A percentile compares a stretch with the other conserved stretches of the same genome.
Evolutionary conservation across 108 stramenopile genomes (phyloP).

Genomic region (Parietichytrium sp.): DNA sequence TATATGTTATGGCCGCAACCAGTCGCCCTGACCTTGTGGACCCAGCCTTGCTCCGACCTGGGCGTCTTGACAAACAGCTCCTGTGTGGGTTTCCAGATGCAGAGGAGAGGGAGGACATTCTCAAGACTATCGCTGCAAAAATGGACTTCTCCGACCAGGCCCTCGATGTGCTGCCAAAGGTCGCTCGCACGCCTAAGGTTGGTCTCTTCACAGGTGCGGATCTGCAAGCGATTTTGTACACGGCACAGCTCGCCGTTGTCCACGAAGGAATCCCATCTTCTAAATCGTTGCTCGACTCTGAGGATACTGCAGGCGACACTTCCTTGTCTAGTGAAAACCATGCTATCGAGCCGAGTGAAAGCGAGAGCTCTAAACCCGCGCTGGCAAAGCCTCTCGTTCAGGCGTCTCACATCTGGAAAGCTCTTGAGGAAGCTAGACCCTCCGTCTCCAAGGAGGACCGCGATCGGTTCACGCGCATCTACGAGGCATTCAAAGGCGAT

Average conservation of each 20-base stretch:
- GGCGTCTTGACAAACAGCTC: conserved; percentile 86
- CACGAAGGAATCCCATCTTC: too few relatives aligned
- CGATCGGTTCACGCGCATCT: conserved; percentile 14
- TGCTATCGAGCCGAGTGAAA: neutral
- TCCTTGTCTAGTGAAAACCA: too few relatives aligned
- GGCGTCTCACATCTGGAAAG: neutral
- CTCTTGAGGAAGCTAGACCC: conserved; percentile 10
- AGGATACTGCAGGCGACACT: neutral
- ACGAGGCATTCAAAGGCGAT: conserved; percentile 30
- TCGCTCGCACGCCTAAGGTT: neutral
- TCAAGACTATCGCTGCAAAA: conserved; percentile 68
- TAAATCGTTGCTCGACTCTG: neutral
- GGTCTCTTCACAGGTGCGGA: conserved; percentile 43
- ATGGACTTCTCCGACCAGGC: conserved; percentile 54
- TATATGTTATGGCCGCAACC: conserved; percentile 86
- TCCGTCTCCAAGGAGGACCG: conserved; percentile 13
- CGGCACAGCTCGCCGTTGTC: conserved; percentile 31
- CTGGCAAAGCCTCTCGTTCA: neutral
- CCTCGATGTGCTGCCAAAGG: neutral
- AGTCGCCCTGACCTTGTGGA: conserved; percentile 92
- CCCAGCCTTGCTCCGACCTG: conserved; percentile 84
- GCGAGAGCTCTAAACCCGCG: neutral
- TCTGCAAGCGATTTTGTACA: conserved; percentile 35
- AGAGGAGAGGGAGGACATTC: conserved; percentile 74
- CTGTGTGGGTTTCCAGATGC: conserved; percentile 72